A percentile compares a stretch with the other conserved stretches of the same genome.
Conservation (phyloP, 78 protist genomes). For the Dictyostelium brefeldianum region DNA sequence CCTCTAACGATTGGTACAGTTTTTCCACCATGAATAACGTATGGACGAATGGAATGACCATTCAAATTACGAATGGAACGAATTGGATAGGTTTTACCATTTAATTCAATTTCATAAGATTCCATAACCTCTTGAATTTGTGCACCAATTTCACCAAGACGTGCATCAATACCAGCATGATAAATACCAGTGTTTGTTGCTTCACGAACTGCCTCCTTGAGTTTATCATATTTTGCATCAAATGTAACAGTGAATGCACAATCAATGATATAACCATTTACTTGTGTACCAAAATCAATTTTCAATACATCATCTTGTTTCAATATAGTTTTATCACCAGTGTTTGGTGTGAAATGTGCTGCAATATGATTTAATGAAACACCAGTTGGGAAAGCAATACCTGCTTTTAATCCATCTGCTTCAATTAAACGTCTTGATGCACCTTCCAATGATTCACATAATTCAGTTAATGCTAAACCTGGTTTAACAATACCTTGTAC, state of each 20-base stretch:
- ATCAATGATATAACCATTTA: conserved; percentile 97
- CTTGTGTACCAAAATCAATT: conserved; percentile 99
- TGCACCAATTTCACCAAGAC: conserved; percentile 97
- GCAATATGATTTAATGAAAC: conserved; percentile 97
- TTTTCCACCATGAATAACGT: conserved; percentile 98
- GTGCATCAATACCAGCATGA: conserved; percentile 96
- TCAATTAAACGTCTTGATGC: conserved; percentile 77
- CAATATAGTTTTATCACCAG: conserved; percentile 98
- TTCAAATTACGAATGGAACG: conserved; percentile 95
- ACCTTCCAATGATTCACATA: conserved; percentile 90
- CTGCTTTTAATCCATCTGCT: conserved; percentile 90
- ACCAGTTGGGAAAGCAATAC: conserved; percentile 98
- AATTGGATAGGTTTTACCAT: conserved; percentile 94
- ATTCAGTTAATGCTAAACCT: conserved; percentile 90
- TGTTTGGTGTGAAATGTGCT: conserved; percentile 99
- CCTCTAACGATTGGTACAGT: conserved; percentile 97
- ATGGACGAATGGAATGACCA: conserved; percentile 98
- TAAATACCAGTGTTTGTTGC: conserved; percentile 97
- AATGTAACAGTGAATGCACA: conserved; percentile 97
- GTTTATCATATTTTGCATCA: conserved; percentile 92
- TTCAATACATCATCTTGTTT: conserved; percentile 96
- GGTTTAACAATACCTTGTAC: conserved; percentile 87
- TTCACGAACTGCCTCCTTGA: conserved; percentile 94
- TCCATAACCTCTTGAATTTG: conserved; percentile 99
- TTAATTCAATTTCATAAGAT: conserved; percentile 96